Percentiles rank a stretch among this genome's conserved stretches.
Conservation (phyloP, 2,329 filamentous ascomycete genomes). For the Colletotrichum gigasporum region DNA sequence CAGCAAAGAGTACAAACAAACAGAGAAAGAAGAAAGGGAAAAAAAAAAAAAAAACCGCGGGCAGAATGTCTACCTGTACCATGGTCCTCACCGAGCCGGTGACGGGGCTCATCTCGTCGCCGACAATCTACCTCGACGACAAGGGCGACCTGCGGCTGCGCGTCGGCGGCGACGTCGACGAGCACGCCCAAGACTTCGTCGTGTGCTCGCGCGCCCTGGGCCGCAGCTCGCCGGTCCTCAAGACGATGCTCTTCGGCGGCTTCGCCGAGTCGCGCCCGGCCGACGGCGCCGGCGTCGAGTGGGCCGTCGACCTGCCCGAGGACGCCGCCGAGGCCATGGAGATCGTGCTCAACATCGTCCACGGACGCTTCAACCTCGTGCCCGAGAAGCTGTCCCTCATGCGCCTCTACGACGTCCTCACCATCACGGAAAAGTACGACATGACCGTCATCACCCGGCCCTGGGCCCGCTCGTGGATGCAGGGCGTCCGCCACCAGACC, state of each 20-base stretch:
- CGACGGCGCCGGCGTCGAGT: constrained; percentile 28
- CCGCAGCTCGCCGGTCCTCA: constrained; percentile 36
- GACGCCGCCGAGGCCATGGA: constrained; percentile 40
- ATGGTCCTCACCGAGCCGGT: constrained; percentile 14
- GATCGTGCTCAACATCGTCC: constrained; percentile 43
- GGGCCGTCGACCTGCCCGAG: constrained; percentile 40
- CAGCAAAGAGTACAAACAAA: no score
- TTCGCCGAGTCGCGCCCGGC: constrained; percentile 36
- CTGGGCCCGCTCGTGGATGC: constrained; percentile 35
- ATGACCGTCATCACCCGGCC: constrained; percentile 35
- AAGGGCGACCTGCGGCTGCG: constrained; percentile 16
- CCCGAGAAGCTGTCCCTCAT: constrained; percentile 24
- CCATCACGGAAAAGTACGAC: constrained; percentile 39
- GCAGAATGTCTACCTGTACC: constrained; percentile 16
- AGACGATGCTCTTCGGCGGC: constrained; percentile 36
- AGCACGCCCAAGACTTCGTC: constrained; percentile 29
- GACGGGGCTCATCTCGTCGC: constrained; percentile 8
- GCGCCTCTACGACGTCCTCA: constrained; percentile 34
- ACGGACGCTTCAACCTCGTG: constrained; percentile 38
- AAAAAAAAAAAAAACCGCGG: not conserved
- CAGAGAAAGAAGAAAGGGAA: no score
- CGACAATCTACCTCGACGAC: constrained; percentile 20
- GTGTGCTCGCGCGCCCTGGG: constrained; percentile 37
- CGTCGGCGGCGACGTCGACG: constrained; percentile 15
- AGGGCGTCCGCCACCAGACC: not conserved